Evolutionary conservation across 768 basidiomycete genomes (phyloP).

Genomic region (Mycena crocata): DNA sequence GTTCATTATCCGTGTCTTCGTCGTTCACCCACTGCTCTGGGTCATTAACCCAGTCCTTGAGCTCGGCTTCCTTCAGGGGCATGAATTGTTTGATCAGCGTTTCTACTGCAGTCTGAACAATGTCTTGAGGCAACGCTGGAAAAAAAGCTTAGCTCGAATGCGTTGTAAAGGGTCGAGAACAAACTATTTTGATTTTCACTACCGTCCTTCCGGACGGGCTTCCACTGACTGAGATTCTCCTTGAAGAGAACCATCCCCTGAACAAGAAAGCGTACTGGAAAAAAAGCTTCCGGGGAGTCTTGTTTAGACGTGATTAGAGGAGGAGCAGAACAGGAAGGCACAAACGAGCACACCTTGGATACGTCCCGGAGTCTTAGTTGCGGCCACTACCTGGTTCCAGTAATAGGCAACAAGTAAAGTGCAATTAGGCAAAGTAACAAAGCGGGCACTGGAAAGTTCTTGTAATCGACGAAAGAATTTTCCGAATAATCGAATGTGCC

Average conservation of each 20-base stretch:
- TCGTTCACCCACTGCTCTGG: conserved; percentile 96
- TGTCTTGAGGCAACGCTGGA: conserved; percentile 71
- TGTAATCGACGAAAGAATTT: conserved; percentile 86
- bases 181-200: conserved; percentile 69
- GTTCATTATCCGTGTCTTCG: conserved; percentile 90
- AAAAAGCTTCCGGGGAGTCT: conserved; percentile 75
- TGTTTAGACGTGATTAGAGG: background rate
- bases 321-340: background rate
- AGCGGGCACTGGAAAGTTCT: conserved; percentile 67
- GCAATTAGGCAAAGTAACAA: conserved; percentile 72
- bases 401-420: conserved; percentile 80
- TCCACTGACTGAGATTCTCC: conserved; percentile 84
- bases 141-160: conserved; percentile 13
- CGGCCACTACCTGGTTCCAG: conserved; percentile 83
- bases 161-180: conserved; percentile 29
- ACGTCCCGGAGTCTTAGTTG: conserved; percentile 66
- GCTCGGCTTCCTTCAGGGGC: conserved; percentile 83
- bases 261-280: conserved; percentile 83
- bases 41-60: conserved; percentile 86
- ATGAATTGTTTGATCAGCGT: conserved; percentile 88
- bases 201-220: conserved; percentile 71
- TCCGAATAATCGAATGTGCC: conserved; percentile 78
- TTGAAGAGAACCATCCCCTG: conserved; percentile 90
- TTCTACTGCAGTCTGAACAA: conserved; percentile 79
- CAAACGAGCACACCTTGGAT: conserved; percentile 62